Base-by-base conservation (phyloP, 2,329 filamentous ascomycete genomes). In the Mycosphaerella arachidis region DNA sequence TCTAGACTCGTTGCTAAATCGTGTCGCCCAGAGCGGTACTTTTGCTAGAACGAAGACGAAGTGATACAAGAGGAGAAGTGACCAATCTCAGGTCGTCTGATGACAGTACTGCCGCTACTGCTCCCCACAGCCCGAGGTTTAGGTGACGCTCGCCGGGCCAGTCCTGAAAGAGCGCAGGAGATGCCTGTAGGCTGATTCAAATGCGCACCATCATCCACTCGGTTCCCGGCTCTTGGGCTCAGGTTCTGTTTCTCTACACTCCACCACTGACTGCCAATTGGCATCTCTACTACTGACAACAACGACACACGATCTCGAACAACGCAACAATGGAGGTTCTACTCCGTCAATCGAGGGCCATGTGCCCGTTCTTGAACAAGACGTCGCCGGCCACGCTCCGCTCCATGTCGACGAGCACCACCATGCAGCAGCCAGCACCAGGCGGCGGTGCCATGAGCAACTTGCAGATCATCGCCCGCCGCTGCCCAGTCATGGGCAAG, bases 401-500 rank as follows among this genome's bases (percentile, higher is more conserved):
- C 69, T 89, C 92, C 60, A 85, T 99, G 73, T 95, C 90, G 53
- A 91, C 88, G 61, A 83, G 89, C 57, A 86, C 79, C 77, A 86
- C 78, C 73, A 84, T 78, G 52, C 83, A 81, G 68, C 84, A 86
- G 59, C 89, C 83, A 63, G 89, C 67, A 24, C 67, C 68, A 27
- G 90, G 92, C 71, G 93, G 92, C 67, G 91, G 92, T 71, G 91
- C 91, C 77, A 96, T 97, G 86, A 96, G 92, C 72, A 97, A 96
- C 79, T 84, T 99, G 71, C 94, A 97, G 81, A 86, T 94, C 68
- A 86, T 96, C 72, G 94, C 91, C 71, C 88, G 92, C 73, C 91
- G 93, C 76, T 99, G 94, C 84, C 94, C 94, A 60, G 89, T 99
- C 77, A 99, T 99, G 94, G 93, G 92, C 76, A 96, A 97, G 83